These are phyloP conservation scores for Immersiella caudata DNA, from an alignment of 495 filamentous ascomycete genomes.

Conservation along the genomic window DNA sequence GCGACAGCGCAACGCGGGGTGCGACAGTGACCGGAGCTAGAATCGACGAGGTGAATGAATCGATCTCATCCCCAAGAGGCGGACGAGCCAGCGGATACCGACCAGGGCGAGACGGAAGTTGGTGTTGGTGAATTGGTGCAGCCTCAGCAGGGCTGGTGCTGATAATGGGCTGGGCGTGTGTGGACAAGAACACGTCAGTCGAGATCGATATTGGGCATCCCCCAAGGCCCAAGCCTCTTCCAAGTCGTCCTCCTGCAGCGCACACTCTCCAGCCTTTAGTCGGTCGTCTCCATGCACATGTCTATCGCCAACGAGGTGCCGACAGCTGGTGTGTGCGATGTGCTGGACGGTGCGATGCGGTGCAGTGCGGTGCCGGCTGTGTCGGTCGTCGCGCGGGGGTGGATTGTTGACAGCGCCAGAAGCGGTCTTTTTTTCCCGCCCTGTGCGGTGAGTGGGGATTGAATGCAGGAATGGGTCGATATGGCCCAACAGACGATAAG, in stretches of 20 bases:
- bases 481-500: slow-evolving; percentile 7
- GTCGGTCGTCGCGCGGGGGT: slow-evolving; percentile 22
- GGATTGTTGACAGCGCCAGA: background rate
- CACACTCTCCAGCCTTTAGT: slow-evolving; percentile 2
- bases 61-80: slow-evolving; percentile 15
- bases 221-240: slow-evolving; percentile 14
- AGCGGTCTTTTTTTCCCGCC: background rate
- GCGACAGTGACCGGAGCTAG: slow-evolving; percentile 14
- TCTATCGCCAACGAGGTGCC: slow-evolving; percentile 16
- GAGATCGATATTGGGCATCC: slow-evolving; percentile 31
- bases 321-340: background rate
- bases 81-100: slow-evolving; percentile 28
- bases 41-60: slow-evolving; percentile 12
- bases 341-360: slow-evolving; percentile 1
- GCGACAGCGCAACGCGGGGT: slow-evolving; percentile 7
- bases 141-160: slow-evolving; percentile 1
- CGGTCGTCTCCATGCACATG: slow-evolving; percentile 23
- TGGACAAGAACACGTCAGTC: slow-evolving; percentile 33
- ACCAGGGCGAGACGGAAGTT: slow-evolving; percentile 8
- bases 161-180: background rate
- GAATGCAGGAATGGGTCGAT: slow-evolving; percentile 25
- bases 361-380: slow-evolving; percentile 15
- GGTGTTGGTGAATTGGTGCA: background rate
- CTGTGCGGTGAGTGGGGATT: slow-evolving; percentile 33
- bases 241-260: background rate